Conservation (phyloP, 768 basidiomycete species). For the Arthromyces matolae region DNA sequence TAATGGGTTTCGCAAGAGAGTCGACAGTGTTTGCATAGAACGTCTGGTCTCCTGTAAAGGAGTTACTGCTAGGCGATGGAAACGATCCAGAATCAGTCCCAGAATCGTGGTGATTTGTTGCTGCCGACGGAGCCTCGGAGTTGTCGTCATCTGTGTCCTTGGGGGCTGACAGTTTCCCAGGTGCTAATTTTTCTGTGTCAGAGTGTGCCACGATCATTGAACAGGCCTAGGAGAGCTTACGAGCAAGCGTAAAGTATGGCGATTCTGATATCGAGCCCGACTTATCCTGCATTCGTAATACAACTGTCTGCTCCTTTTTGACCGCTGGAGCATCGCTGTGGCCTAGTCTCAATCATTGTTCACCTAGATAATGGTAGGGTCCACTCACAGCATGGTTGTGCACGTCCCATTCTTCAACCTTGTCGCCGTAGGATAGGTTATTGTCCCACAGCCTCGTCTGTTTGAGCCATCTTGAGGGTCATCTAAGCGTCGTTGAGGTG, state of each 20-base stretch:
- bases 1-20: background rate
- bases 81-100: background rate
- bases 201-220: background rate
- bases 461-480: constrained; percentile 3
- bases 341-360: background rate
- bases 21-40: background rate
- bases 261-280: constrained; percentile 21
- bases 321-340: constrained; percentile 8
- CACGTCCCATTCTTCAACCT: constrained; percentile 18
- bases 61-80: background rate
- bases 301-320: constrained; percentile 5
- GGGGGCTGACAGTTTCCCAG: background rate
- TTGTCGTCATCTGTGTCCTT: background rate
- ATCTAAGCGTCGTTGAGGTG: constrained; percentile 1
- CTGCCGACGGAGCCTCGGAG: background rate
- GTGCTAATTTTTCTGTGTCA: constrained; percentile 2
- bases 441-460: constrained; percentile 16
- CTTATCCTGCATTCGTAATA: constrained; percentile 20
- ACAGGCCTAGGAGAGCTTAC: constrained; percentile 16
- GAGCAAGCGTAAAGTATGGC: constrained; percentile 22
- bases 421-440: constrained; percentile 19
- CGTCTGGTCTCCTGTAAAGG: background rate
- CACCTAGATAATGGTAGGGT: background rate
- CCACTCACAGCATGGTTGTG: constrained; percentile 23
- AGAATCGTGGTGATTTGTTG: background rate